Evolutionary conservation across 2,329 filamentous ascomycete genomes (phyloP), one percentile per base, ranked within the genome.

Genomic region (Bipolaris oryzae): DNA sequence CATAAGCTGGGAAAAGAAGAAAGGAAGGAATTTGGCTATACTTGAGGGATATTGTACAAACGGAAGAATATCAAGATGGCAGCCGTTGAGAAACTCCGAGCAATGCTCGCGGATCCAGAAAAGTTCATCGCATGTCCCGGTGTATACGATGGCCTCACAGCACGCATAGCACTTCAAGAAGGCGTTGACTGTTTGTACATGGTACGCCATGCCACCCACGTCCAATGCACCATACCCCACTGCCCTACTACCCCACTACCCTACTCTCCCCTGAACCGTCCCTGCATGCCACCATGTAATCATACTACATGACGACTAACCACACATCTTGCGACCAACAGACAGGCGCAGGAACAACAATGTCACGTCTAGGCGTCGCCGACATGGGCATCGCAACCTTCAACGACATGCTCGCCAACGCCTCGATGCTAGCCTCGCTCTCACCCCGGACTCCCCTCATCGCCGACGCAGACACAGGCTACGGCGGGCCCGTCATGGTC

Each of bases 131-230:
- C 88, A 2, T 86, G 83, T 49, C 87, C 87, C 0, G 87, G 87
- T 31, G 87, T 90, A 2, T 89, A 89, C 67, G 87, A 90, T 78
- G 87, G 87, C 11, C 81, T 89, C 52, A 86, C 85, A 2, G 86
- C 87, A 0, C 79, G 87, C 1, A 82, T 90, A 54, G 86, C 87
- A 1, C 78, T 88, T 20, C 77, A 80, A 39, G 78, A 84, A n/a
- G 87, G 86, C 5, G 89, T 88, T 57, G 82, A 88, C 44, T 82
- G 80, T 53, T 71, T 89, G 37, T 90, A 90, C 76, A 89, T 90
- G 87, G 86, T 87, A 75, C 42, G 78, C 46, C 25, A 37, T 16
- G 57, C 7, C 7, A 11, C 16, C 25, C 20, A 20, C 10, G 25
- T 33, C 3, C 21, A 9, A 10, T 10, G 11, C 39, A 23, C 10